Conservation (phyloP, 1,139 yeast genomes). For the Sugiyamaella paludigena region DNA sequence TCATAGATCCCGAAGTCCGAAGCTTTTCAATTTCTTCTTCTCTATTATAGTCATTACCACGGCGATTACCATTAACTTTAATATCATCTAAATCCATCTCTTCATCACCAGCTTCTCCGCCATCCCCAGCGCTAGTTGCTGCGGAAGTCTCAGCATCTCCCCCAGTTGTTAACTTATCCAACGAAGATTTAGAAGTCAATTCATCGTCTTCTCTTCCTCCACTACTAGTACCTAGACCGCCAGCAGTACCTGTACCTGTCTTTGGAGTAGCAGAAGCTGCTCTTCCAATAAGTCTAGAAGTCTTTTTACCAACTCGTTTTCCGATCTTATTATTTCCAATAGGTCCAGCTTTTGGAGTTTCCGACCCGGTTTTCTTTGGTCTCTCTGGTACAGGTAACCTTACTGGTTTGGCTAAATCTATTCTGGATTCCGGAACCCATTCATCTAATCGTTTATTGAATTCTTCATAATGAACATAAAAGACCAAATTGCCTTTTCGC, state of each 20-base stretch:
- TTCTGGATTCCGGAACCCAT: constrained; percentile 74
- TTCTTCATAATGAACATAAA: constrained; percentile 91
- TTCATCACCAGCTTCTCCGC: constrained; percentile 39
- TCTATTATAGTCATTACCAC: constrained; percentile 57
- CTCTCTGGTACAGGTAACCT: constrained; percentile 60
- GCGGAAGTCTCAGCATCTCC: constrained; percentile 8
- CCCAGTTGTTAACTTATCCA: constrained; percentile 19
- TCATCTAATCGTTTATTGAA: constrained; percentile 94
- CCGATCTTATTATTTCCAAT: constrained; percentile 43
- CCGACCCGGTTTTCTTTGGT: constrained; percentile 35
- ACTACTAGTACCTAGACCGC: constrained; percentile 1
- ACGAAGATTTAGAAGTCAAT: constrained; percentile 20
- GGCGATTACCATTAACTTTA: constrained; percentile 73
- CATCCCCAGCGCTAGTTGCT: background rate
- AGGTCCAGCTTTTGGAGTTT: constrained; percentile 20
- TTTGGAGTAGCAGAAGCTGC: no score
- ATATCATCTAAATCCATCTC: constrained; percentile 84
- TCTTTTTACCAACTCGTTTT: constrained; percentile 40
- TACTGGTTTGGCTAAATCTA: constrained; percentile 67
- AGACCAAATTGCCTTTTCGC: constrained; percentile 73
- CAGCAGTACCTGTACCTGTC: constrained; percentile 2
- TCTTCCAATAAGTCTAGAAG: constrained; percentile 26
- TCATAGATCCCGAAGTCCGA: constrained; percentile 94
- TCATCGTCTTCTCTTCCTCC: constrained; percentile 28
- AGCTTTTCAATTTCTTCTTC: constrained; percentile 92